Evolutionary conservation across 2,329 filamentous ascomycete species (phyloP).

Genomic region (Taxawa tesnikishii): DNA sequence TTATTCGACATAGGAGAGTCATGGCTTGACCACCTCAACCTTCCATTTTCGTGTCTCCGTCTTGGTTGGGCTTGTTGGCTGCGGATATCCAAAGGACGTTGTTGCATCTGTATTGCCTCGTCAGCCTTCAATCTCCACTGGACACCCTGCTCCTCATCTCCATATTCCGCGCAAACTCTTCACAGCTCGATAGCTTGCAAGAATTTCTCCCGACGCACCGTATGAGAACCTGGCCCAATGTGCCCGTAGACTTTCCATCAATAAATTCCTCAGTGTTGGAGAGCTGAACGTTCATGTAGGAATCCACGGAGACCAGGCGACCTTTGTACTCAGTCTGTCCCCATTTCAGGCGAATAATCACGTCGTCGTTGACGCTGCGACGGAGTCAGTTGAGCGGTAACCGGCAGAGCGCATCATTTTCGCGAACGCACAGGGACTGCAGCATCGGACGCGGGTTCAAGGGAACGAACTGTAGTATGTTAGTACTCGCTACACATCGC

Average conservation of each 20-base stretch:
- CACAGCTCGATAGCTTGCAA: constrained; percentile 1
- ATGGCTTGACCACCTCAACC: neutral
- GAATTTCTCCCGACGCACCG: constrained; percentile 41
- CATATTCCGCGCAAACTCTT: constrained; percentile 2
- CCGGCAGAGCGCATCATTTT: too few species aligned
- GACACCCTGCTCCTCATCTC: neutral
- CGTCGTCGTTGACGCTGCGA: constrained; percentile 69
- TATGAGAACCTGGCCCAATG: constrained; percentile 83
- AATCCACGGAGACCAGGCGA: constrained; percentile 81
- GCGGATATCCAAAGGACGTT: constrained; percentile 88
- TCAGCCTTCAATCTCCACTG: neutral
- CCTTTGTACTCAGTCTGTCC: constrained; percentile 96
- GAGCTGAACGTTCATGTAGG: constrained; percentile 98
- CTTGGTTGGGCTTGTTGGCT: constrained; percentile 10
- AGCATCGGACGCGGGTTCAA: constrained; percentile 96
- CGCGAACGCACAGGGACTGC: constrained; percentile 62
- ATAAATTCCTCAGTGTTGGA: constrained; percentile 86
- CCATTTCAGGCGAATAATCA: constrained; percentile 94
- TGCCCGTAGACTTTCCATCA: constrained; percentile 71
- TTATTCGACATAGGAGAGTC: too few species aligned
- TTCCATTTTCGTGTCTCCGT: constrained; percentile 4
- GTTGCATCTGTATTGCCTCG: constrained; percentile 57
- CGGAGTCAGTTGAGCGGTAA: too few species aligned
- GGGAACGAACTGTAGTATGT: constrained; percentile 69
- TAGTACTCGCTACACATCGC: too few species aligned